Evolutionary conservation across 2,329 filamentous ascomycete genomes (phyloP), one percentile per base, ranked within the genome.

Genomic region (Colletotrichum neosansevieriae): DNA sequence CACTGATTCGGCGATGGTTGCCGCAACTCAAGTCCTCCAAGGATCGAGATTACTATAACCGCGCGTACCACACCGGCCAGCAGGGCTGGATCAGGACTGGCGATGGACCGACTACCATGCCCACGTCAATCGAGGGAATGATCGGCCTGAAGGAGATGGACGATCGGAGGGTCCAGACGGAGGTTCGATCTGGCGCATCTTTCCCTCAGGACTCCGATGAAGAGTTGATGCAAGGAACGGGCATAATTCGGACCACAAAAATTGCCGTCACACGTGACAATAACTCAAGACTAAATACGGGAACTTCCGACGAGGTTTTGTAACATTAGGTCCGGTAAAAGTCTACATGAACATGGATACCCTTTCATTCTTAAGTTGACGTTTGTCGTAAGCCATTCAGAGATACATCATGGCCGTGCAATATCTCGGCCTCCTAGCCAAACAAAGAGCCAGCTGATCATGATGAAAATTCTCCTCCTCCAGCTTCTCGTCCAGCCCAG

Each of bases 211-310:
- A 75, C 4, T 78, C 75, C 5, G 78, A 81, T 56, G 79, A 81
- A 58, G 79, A 80, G 63, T 81, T 81, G 11, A 79, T 81, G 76
- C 78, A 77, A 2, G 78, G 79, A 40, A 79, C 80, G 51, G 79
- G 79, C 11, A 81, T 81, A 32, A 72, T 81, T 29, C 42, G 29
- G 12, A 67, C 58, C 10, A 67, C 63, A 17, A 51, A 59, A 29
- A 7, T 29, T 29, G 29, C 29, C 2, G 29, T 9, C 29, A 29
- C 29, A 29, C 6, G 7, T 29, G 29, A 29, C 29, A 1, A 29
- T 29, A 6, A 29, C 29, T 9, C 29, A 29, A 9, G 29, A 9
- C 29, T 6, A 9, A 29, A 29, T 29, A 29, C 6, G 1, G 29
- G 29, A 29, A 29, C 29, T 29, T 6, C 29, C 4, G 6, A 29